Evolutionary conservation across 73 alveolate genomes (phyloP), one percentile per base, ranked within the genome.

Genomic region (Paramecium biaurelia): DNA sequence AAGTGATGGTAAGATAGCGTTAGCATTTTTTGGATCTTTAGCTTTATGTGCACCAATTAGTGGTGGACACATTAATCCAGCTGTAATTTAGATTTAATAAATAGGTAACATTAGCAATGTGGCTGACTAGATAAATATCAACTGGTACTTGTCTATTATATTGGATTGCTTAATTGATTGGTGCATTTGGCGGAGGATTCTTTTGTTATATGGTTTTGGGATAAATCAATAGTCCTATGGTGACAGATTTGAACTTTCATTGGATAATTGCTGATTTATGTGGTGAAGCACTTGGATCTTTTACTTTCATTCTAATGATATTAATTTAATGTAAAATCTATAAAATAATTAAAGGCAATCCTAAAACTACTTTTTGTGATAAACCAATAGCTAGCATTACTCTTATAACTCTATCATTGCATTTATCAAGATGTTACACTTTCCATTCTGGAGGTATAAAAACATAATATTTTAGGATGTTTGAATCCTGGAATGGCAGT

Each of bases 401-500:
- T 12, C 37, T 47, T 15, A 79, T 79, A 3, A 18, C 76, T 3
- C 20, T 79, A 4, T 32, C 90, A 30, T 41, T 79, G 10, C 90
- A 79, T 79, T 47, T 79, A 21, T 79, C 90, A 79, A 79, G 90
- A 79, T 38, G 47, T 30, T 79, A 43, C 45, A 43, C 90, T 23
- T 79, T 14, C 28, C 90, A 79, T 79, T 79, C 90, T 18, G 90
- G 90, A 42, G 90, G 90, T 72, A 72, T 35, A 18, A 23, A 35
- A 3, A 8, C 2, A 7, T 38, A 7, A 72, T 72, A 35, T 34
- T 4, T 1, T 72, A 72, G 86, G 86, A 0, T 79, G 90, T 24
- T 24, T 79, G 11, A 79, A 79, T 45, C 90, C 90, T 43, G 90
- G 90, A 79, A 79, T 79, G 90, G 90, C 90, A 79, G 70, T 47